Percentiles rank a stretch among this genome's conserved stretches.
phyloP scores from a whole-genome alignment of 805 yeast genomes.

The Candida easanensis region DNA sequence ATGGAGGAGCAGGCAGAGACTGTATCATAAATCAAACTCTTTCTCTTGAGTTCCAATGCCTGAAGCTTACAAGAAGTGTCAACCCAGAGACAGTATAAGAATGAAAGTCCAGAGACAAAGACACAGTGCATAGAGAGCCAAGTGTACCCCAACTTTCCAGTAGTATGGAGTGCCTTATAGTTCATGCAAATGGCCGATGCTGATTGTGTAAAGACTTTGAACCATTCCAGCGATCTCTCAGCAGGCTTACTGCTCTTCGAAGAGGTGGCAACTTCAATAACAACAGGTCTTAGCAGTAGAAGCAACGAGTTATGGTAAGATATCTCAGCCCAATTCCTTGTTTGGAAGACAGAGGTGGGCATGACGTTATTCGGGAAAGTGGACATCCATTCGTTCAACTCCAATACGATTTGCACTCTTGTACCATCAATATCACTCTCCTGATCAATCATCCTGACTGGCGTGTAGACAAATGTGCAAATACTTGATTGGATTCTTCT shows the following conservation, averaged over 20 bases:
- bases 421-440: constrained; percentile 24
- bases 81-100: constrained; percentile 33
- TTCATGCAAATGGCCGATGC: constrained; percentile 30
- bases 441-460: constrained; percentile 22
- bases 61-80: constrained; percentile 20
- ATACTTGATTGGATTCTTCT: constrained; percentile 34
- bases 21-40: constrained; percentile 29
- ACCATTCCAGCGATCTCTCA: constrained; percentile 30
- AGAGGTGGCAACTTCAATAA: constrained; percentile 22
- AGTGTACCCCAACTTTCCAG: constrained; percentile 28
- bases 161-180: constrained; percentile 28
- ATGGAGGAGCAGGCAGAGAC: constrained; percentile 30
- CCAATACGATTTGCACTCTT: constrained; percentile 30
- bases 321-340: constrained; percentile 32
- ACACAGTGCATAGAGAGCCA: constrained; percentile 33
- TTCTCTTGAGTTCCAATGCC: constrained; percentile 27
- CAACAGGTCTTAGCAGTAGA: constrained; percentile 30
- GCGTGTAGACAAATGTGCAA: constrained; percentile 33
- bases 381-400: constrained; percentile 32
- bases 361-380: constrained; percentile 29
- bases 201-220: constrained; percentile 31
- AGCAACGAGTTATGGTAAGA: constrained; percentile 35
- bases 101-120: constrained; percentile 31
- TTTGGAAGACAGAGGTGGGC: constrained; percentile 30
- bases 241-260: constrained; percentile 16